Base-by-base conservation (phyloP, 2,329 filamentous ascomycete genomes). In the Eurotiales sp. region DNA sequence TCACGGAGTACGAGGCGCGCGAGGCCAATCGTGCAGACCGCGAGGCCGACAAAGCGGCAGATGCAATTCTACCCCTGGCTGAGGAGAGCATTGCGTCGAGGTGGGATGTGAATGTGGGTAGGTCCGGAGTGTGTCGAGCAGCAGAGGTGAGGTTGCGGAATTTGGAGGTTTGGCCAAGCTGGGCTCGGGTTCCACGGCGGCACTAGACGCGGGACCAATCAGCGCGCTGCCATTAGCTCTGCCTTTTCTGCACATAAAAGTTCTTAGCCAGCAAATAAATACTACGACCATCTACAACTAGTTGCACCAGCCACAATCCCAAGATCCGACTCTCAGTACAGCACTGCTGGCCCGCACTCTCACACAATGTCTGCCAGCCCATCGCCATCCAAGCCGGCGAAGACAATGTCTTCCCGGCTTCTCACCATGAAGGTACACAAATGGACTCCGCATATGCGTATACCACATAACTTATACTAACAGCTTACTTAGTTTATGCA, bases 401-500 rank as follows among this genome's bases (percentile, higher is more conserved):
- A 86, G 70, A 79, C 78, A 41, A 90, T 95, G 84, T 96, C 91
- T 56, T 91, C 87, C 53, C 85, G 90, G 59, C 84, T 96, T 43
- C 78, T 95, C 64, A 91, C 88, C 32, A 96, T 96, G 90, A 95
- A 95, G 72, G 80, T 78, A 39, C 23, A 14, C 37, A 21, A 7
- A 15, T 41, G 7, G 23, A 22, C 11, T 15, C 30, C n/a, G 12
- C 30, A 36, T n/a, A 36, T 19, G n/a, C n/a, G n/a, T n/a, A n/a
- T n/a, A n/a, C n/a, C n/a, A n/a, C n/a, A n/a, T 8, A 64, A 22
- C 59, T 40, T 42, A 12, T 12, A 37, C 17, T 25, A 23, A 19
- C 52, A 51, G 22, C 27, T 34, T 15, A 36, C 46, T 29, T 61
- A 84, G 76, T 96, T 96, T 67, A 96, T 96, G 91, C 91, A 95